These are phyloP conservation scores for Penicillium silybi DNA, from an alignment of 495 filamentous ascomycete genomes.

Conservation along the genomic window DNA sequence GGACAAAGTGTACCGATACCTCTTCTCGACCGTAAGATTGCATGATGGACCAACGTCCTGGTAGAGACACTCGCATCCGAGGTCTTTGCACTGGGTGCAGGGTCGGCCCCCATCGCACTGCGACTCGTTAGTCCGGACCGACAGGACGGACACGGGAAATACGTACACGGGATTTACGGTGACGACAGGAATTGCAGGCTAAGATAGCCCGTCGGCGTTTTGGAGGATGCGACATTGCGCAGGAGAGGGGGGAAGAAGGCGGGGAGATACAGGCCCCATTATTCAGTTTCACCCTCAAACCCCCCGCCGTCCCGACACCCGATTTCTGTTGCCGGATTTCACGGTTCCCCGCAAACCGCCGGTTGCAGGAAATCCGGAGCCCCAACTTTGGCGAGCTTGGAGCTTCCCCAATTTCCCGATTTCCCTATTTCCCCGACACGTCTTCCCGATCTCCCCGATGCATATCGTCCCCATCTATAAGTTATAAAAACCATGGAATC, in stretches of 20 bases:
- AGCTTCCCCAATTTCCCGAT: background rate
- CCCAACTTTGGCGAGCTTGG: background rate
- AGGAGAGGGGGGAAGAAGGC: background rate
- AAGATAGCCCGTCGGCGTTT: conserved; percentile 37
- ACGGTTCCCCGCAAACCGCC: background rate
- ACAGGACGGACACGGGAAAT: background rate
- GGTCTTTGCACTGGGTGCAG: conserved; percentile 38
- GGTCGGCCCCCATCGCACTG: conserved; percentile 45
- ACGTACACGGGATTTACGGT: conserved; percentile 37
- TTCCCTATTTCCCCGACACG: background rate
- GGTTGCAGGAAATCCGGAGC: background rate
- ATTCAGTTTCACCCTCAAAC: background rate
- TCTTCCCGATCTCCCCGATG: background rate
- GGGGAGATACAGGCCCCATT: background rate
- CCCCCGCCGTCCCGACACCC: background rate
- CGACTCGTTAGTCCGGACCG: background rate
- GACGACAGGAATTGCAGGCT: conserved; percentile 44
- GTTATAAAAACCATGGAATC: no score
- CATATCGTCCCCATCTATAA: background rate
- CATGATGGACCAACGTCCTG: conserved; percentile 30
- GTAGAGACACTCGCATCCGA: conserved; percentile 47
- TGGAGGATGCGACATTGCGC: background rate
- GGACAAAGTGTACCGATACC: conserved; percentile 24
- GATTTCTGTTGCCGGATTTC: background rate
- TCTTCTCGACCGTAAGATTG: conserved; percentile 45